Base-by-base conservation (phyloP, 768 basidiomycete genomes). In the Phylloporus rhodoxanthus region DNA sequence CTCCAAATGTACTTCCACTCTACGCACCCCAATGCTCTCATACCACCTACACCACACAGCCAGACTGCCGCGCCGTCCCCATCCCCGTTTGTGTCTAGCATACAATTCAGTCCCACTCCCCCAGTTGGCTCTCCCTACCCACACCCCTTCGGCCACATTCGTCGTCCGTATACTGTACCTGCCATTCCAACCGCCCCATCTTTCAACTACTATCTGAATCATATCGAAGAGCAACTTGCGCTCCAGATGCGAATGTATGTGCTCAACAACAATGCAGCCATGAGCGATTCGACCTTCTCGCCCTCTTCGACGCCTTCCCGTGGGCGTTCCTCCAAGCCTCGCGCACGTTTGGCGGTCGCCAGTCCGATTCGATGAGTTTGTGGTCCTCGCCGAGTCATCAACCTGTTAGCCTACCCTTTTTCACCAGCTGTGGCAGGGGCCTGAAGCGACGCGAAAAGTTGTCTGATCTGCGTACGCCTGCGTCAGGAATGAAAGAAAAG, bases 161-260 rank as follows among this genome's bases (percentile, higher is more conserved):
- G 79, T 20, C 78, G 87, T 1, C 75, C 73, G 8, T 73, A 72
- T 39, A 53, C 70, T 1, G 65, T 63, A 4, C 69, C 71, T 34
- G 56, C 62, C 71, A 73, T 64, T 56, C 72, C 52, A 69, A 70
- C 63, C 59, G 82, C 60, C 68, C 72, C 42, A 52, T 70, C 53
- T 0, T 54, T 73, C 38, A 68, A 56, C 28, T 70, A 70, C 33
- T 75, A 72, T 50, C 66, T 68, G 38, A 74, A 76, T 51, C 69
- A 74, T 2, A 80, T 87, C 51, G 79, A 82, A 53, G 82, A 85
- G 57, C 84, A 87, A 59, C 68, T 87, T n/a, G 79, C 79, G 2
- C 72, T 79, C 33, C 87, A 89, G 64, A 85, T 83, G 81, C 85
- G 85, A 61, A 79, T 86, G 54, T 88, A 83, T 54, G 85, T 87